phyloP scores from a whole-genome alignment of 306 rosid genomes.

The barrel medic (Medicago truncatula) region MtrunA17r5.0-ANR NC_053044.1:57304001-57304500 shows the following conservation, averaged over 20 bases:
- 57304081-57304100: conserved; percentile 86
- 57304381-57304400: conserved; percentile 23
- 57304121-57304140: conserved; percentile 95
- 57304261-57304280: conserved; percentile 17
- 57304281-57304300: conserved; percentile 28
- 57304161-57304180: conserved; percentile 97
- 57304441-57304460: conserved; percentile 18
- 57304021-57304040: conserved; percentile 21
- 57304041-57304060: conserved; percentile 30
- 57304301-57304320: conserved; percentile 32
- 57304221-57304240: conserved; percentile 42
- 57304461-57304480: conserved; percentile 25
- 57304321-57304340: conserved; percentile 34
- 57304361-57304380: conserved; percentile 31
- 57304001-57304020: conserved; percentile 9
- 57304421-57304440: conserved; percentile 12
- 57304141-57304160: conserved; percentile 95
- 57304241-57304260: neutral
- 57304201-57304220: conserved; percentile 95
- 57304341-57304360: conserved; percentile 40
- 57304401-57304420: neutral
- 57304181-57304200: conserved; percentile 77
- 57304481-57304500: conserved; percentile 21
- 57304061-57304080: conserved; percentile 77
- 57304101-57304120: conserved; percentile 89